A percentile compares a stretch with the other conserved stretches of the same genome.
Conservation (phyloP, 2,329 filamentous ascomycete species). For the Verticillium nonalfalfae region DNA sequence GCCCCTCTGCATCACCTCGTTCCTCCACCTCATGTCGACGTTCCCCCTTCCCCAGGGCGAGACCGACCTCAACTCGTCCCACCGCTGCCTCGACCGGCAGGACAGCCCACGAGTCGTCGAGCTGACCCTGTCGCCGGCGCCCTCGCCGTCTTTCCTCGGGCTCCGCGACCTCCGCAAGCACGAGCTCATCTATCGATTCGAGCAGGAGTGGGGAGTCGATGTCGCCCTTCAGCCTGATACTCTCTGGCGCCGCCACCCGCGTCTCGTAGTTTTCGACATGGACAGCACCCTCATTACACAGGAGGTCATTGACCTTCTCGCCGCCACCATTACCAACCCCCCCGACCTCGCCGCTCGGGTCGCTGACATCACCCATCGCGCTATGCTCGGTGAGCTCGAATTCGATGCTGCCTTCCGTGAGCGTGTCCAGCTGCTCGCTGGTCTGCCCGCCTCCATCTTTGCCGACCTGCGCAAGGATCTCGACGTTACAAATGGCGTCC, state of each 20-base stretch:
- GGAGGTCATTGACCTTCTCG: slow-evolving; percentile 95
- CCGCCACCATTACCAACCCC: slow-evolving; percentile 64
- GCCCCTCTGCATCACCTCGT: slow-evolving; percentile 58
- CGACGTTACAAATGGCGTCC: slow-evolving; percentile 75
- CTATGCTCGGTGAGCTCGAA: slow-evolving; percentile 94
- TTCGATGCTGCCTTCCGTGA: slow-evolving; percentile 80
- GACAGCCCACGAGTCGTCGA: slow-evolving; percentile 60
- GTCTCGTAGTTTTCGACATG: slow-evolving; percentile 96
- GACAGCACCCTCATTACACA: slow-evolving; percentile 96
- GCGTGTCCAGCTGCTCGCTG: slow-evolving; percentile 73
- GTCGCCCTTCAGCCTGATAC: slow-evolving; percentile 69
- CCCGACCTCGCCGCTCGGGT: slow-evolving; percentile 74
- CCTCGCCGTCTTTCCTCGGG: slow-evolving; percentile 56
- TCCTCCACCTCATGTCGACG: slow-evolving; percentile 58
- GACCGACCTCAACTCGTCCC: slow-evolving; percentile 51
- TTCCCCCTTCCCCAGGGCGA: slow-evolving; percentile 49
- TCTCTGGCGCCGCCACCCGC: slow-evolving; percentile 71
- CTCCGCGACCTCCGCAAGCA: slow-evolving; percentile 69
- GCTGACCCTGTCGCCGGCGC: slow-evolving; percentile 55
- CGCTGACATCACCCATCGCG: slow-evolving; percentile 81
- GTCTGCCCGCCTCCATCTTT: slow-evolving; percentile 73
- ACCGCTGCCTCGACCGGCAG: slow-evolving; percentile 57
- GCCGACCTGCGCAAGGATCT: slow-evolving; percentile 69
- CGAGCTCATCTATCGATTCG: slow-evolving; percentile 76
- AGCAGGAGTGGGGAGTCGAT: slow-evolving; percentile 85